Evolutionary conservation across 106 monocot genomes (phyloP).

Genomic region (Platanthera zijinensis): DNA sequence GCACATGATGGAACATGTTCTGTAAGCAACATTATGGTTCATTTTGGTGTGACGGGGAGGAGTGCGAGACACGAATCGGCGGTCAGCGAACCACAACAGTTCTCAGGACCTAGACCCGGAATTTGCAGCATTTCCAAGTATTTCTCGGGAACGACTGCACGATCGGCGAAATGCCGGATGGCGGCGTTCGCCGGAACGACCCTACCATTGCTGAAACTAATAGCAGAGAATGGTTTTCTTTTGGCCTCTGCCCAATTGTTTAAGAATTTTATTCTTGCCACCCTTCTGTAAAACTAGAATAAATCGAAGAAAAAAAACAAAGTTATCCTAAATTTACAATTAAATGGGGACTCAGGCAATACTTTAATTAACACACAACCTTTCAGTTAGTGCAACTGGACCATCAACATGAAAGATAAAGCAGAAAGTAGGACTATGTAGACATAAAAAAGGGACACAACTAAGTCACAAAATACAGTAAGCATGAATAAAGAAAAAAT

Average conservation of each 20-base stretch:
- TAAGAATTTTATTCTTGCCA: neutral
- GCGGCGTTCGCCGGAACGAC: too few relatives aligned
- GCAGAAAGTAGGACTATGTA: neutral
- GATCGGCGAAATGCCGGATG: too few relatives aligned
- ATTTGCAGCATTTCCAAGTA: too few relatives aligned
- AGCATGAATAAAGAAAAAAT: neutral
- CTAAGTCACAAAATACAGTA: neutral
- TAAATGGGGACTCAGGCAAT: neutral
- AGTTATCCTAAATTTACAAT: neutral
- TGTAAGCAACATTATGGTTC: neutral
- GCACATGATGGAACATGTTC: neutral
- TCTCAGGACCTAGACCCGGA: too few relatives aligned
- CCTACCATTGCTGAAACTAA: neutral
- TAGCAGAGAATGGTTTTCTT: neutral
- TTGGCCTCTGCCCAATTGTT: neutral
- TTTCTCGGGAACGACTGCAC: too few relatives aligned
- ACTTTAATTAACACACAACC: neutral
- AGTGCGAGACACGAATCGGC: too few relatives aligned
- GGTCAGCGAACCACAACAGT: too few relatives aligned
- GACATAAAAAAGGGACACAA: neutral
- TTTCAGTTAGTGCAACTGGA: neutral
- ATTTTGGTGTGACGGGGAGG: too few relatives aligned
- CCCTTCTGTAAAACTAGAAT: neutral
- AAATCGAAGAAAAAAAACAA: neutral
- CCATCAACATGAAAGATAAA: neutral